phyloP scores from a whole-genome alignment of 2,329 filamentous ascomycete genomes.

The Microsporum ferrugineum region DNA sequence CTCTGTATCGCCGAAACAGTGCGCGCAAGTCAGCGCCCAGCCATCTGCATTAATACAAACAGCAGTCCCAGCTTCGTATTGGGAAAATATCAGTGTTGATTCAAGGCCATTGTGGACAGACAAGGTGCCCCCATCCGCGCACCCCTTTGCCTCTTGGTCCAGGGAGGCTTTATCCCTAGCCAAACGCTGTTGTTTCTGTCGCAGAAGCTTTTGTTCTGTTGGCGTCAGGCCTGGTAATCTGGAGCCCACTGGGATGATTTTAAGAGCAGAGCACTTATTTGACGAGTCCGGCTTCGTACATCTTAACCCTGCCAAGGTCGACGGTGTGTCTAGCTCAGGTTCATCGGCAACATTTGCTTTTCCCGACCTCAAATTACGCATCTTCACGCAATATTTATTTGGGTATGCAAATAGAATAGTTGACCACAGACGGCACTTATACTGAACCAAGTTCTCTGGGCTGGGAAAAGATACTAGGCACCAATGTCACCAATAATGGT shows the following conservation, averaged over 20 bases:
- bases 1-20: constrained; percentile 38
- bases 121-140: background rate
- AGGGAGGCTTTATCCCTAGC: background rate
- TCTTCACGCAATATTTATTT: background rate
- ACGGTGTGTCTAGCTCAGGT: background rate
- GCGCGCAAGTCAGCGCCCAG: constrained; percentile 41
- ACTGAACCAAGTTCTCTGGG: no score
- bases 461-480: no score
- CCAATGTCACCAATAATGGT: no score
- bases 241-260: constrained; percentile 2
- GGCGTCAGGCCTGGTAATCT: background rate
- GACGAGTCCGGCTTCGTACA: background rate
- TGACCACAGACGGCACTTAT: no score
- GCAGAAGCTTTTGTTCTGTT: background rate
- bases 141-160: background rate
- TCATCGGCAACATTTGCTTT: background rate
- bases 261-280: background rate
- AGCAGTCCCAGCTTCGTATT: constrained; percentile 41
- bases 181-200: constrained; percentile 3
- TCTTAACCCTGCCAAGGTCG: background rate
- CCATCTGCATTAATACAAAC: constrained; percentile 38
- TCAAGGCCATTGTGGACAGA: constrained; percentile 5
- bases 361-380: background rate
- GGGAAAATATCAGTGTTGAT: constrained; percentile 36
- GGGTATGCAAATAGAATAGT: no score